Conservation (phyloP, 2,329 filamentous ascomycete genomes). For the Endothia cerciana region DNA sequence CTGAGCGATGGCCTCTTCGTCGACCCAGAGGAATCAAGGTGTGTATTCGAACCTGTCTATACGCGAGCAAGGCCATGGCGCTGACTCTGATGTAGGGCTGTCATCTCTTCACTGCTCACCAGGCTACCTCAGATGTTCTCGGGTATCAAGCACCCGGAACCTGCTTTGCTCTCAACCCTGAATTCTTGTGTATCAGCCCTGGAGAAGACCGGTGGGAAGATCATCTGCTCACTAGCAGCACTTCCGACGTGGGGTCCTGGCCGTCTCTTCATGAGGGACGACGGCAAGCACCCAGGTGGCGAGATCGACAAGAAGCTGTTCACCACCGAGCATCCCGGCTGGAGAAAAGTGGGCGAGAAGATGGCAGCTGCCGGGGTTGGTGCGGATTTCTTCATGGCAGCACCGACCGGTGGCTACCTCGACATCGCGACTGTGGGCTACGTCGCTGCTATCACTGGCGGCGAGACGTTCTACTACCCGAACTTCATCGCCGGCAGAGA, state of each 20-base stretch:
- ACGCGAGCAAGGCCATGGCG: neutral
- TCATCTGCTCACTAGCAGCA: slow-evolving; percentile 84
- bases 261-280: slow-evolving; percentile 81
- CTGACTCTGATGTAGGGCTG: slow-evolving; percentile 52
- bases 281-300: slow-evolving; percentile 81
- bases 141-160: slow-evolving; percentile 85
- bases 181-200: slow-evolving; percentile 85
- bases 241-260: slow-evolving; percentile 92
- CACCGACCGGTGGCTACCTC: slow-evolving; percentile 86
- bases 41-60: slow-evolving; percentile 34
- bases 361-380: slow-evolving; percentile 88
- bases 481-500: slow-evolving; percentile 92
- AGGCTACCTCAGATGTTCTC: slow-evolving; percentile 86
- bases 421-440: slow-evolving; percentile 92
- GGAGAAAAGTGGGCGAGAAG: slow-evolving; percentile 83
- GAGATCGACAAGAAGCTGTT: slow-evolving; percentile 93
- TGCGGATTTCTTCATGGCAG: slow-evolving; percentile 91
- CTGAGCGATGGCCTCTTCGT: slow-evolving; percentile 92
- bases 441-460: slow-evolving; percentile 85
- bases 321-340: slow-evolving; percentile 85
- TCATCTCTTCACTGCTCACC: slow-evolving; percentile 86
- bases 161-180: slow-evolving; percentile 81
- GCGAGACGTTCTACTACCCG: slow-evolving; percentile 94
- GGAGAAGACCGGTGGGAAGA: slow-evolving; percentile 86
- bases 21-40: slow-evolving; percentile 87